Conservation (phyloP, 2,329 filamentous ascomycete species). For the Trichoderma breve region DNA sequence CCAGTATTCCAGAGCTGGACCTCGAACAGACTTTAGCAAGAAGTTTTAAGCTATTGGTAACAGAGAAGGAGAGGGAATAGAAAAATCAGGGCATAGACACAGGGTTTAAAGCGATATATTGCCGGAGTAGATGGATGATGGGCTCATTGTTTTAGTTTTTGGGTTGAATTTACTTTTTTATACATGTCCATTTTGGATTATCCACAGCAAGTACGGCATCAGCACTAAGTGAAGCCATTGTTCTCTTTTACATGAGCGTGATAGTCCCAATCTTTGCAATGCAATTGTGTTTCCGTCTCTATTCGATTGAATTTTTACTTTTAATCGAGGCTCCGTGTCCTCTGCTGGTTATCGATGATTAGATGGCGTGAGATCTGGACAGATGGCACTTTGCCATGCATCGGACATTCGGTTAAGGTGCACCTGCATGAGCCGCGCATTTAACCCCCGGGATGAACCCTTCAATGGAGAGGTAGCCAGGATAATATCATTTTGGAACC, state of each 20-base stretch:
- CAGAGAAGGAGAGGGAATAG: not conserved
- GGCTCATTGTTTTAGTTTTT: not conserved
- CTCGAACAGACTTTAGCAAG: slow-evolving; percentile 18
- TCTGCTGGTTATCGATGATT: not conserved
- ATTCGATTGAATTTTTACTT: not conserved
- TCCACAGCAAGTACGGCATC: not conserved
- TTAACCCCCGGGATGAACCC: not conserved
- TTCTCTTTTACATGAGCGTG: not conserved
- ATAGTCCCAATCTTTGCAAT: not conserved
- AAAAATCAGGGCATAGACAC: not conserved
- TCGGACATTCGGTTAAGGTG: not conserved
- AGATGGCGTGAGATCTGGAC: not conserved
- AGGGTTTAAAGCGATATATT: not conserved
- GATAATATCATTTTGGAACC: not conserved
- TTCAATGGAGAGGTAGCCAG: not conserved
- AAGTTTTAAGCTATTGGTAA: not conserved
- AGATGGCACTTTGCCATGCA: not conserved
- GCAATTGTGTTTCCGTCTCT: not conserved
- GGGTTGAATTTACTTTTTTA: not conserved
- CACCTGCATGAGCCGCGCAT: not conserved
- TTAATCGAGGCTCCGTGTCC: not conserved
- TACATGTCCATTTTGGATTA: not conserved
- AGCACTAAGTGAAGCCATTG: not conserved
- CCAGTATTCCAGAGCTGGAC: slow-evolving; percentile 52
- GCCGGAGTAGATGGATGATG: not conserved